Evolutionary conservation across 345 rosid species (phyloP).

Genomic region (Erucastrum elatum): DNA sequence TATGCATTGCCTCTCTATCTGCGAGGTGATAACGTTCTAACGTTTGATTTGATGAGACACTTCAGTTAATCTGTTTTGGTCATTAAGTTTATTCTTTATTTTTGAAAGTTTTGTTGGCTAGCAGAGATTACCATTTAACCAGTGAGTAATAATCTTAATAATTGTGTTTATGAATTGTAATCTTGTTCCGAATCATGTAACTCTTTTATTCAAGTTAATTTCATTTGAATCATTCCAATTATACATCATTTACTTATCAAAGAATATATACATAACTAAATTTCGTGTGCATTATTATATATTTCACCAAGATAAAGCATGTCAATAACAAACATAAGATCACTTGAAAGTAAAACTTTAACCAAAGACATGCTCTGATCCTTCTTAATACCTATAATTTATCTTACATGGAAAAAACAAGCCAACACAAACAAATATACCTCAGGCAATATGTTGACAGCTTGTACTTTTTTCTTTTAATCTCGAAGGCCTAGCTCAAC

Average conservation of each 20-base stretch:
- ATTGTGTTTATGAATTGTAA: conserved; percentile 30
- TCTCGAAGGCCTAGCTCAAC: conserved; percentile 92
- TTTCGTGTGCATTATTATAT: background rate
- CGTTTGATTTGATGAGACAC: conserved; percentile 20
- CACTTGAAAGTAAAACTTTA: background rate
- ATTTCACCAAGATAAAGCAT: background rate
- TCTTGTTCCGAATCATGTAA: conserved; percentile 18
- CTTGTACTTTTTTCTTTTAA: conserved; percentile 34
- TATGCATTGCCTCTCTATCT: conserved; percentile 12
- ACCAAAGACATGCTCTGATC: too few species aligned
- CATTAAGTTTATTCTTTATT: conserved; percentile 42
- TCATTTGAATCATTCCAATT: background rate
- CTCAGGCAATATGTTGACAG: background rate
- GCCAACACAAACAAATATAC: conserved; percentile 18
- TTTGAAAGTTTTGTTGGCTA: conserved; percentile 33
- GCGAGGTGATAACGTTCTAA: conserved; percentile 31
- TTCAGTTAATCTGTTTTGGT: conserved; percentile 29
- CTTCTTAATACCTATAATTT: background rate
- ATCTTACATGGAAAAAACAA: conserved; percentile 8
- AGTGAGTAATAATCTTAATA: conserved; percentile 33
- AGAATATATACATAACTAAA: background rate
- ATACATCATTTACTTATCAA: background rate
- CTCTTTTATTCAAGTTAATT: conserved; percentile 9
- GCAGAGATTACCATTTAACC: conserved; percentile 23
- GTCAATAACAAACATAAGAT: background rate